A percentile compares a stretch with the other conserved stretches of the same genome.
These are phyloP conservation scores for Maudiozyma barnettii DNA, from an alignment of 805 yeast species.

Conservation along the genomic window DNA sequence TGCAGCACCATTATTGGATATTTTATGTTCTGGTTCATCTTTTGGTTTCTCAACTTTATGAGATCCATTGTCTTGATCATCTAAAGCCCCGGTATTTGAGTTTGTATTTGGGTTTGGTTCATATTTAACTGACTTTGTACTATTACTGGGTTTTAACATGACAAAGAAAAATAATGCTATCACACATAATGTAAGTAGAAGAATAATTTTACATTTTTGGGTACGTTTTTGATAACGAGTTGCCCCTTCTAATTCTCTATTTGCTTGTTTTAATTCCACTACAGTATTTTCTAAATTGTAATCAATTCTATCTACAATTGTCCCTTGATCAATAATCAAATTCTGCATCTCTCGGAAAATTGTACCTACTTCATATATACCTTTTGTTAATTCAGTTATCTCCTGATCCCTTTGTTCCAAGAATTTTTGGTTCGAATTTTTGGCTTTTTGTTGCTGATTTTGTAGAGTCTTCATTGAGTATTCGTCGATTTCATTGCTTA, in stretches of 20 bases:
- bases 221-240: conserved; percentile 77
- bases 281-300: conserved; percentile 80
- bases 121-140: conserved; percentile 3
- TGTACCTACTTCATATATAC: conserved; percentile 85
- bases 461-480: conserved; percentile 29
- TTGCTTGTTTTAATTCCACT: conserved; percentile 65
- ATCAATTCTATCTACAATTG: conserved; percentile 86
- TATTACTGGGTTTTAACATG: conserved; percentile 48
- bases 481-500: conserved; percentile 27
- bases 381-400: conserved; percentile 84
- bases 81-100: background rate
- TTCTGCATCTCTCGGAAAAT: conserved; percentile 90
- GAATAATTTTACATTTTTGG: conserved; percentile 80
- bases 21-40: background rate
- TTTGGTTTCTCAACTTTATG: too few species aligned
- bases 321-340: conserved; percentile 91
- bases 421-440: conserved; percentile 15
- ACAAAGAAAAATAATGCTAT: conserved; percentile 62
- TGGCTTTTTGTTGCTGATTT: conserved; percentile 24
- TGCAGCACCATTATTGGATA: background rate
- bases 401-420: conserved; percentile 69
- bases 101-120: background rate
- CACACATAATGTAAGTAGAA: conserved; percentile 62
- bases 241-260: conserved; percentile 67
- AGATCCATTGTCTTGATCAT: background rate